Conservation (phyloP, 2,329 filamentous ascomycete species). For the Coniella lustricola region DNA sequence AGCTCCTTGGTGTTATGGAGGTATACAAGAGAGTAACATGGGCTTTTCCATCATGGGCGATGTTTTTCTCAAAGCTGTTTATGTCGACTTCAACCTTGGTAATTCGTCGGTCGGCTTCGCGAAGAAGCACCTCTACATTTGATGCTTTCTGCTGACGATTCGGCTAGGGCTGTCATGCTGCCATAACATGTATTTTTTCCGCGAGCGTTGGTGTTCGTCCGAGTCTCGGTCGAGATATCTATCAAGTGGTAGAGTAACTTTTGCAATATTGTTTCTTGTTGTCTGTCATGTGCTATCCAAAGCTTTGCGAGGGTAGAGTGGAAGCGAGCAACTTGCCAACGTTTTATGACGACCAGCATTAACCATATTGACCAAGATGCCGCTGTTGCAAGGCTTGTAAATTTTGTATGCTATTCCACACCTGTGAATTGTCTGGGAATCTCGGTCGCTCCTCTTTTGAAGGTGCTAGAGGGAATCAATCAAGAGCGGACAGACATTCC, state of each 20-base stretch:
- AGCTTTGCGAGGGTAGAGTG: not conserved
- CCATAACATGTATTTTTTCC: not conserved
- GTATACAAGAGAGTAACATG: constrained; percentile 53
- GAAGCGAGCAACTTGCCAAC: not conserved
- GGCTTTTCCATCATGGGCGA: constrained; percentile 66
- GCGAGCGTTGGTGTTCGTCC: not conserved
- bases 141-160: not conserved
- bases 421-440: not conserved
- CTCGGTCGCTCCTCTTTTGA: not conserved
- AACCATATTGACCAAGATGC: constrained; percentile 7
- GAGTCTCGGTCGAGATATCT: not conserved
- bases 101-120: constrained; percentile 40
- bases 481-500: no score
- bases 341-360: not conserved
- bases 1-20: constrained; percentile 59
- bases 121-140: constrained; percentile 31
- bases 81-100: constrained; percentile 61
- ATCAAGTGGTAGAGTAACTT: not conserved
- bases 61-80: constrained; percentile 70
- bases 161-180: no score
- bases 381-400: constrained; percentile 5
- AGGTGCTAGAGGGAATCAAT: not conserved
- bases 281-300: not conserved
- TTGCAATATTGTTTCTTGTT: not conserved
- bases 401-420: constrained; percentile 2